Base-by-base conservation (phyloP, 805 yeast species). In the Candida boidinii region DNA sequence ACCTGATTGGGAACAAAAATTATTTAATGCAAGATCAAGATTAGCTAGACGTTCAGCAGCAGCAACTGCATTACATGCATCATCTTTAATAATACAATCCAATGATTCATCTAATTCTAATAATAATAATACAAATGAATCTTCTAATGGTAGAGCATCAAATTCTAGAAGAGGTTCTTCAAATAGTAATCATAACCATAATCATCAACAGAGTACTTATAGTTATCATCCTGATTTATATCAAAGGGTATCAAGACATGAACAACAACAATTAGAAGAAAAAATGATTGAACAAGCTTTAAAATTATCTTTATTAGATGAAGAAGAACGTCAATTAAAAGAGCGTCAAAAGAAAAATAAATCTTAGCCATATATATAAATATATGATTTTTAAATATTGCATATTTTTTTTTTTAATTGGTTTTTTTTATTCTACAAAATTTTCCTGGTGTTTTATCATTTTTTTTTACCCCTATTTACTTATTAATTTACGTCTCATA, bases 31-130 rank as follows among this genome's bases (percentile, higher is more conserved):
- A 4, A 70, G 88, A 32, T 69, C 78, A 37, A 78, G 78, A 42
- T 60, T 86, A 23, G 95, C 94, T 0, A 70, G 94, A 37, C 70
- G 86, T 47, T 79, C 96, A 0, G 96, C 96, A 0, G 85, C 95
- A 11, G 97, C 97, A 0, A 84, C 85, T 22, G 95, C 95, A 1
- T 73, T 90, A 25, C 97, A 90, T 56, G 88, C 94, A 2, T 76
- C 94, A 10, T 86, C 87, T 36, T 68, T 85, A 46, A 51, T 86
- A 21, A 63, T 79, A 12, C 63, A 58, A 9, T 19, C 31, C 11
- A 30, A 31, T 10, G 39, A 29, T 16, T 26, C 28, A 18, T 35
- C 14, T 11, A 15, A 12, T 13, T 36, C 24, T 14, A 28, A 25
- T n/a, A n/a, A n/a, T n/a, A n/a, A 21, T 22, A 18, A 15, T 14